A percentile compares a stretch with the other conserved stretches of the same genome.
These are phyloP conservation scores for Lactarius sanguifluus DNA, from an alignment of 768 basidiomycete species.

Conservation along the genomic window DNA sequence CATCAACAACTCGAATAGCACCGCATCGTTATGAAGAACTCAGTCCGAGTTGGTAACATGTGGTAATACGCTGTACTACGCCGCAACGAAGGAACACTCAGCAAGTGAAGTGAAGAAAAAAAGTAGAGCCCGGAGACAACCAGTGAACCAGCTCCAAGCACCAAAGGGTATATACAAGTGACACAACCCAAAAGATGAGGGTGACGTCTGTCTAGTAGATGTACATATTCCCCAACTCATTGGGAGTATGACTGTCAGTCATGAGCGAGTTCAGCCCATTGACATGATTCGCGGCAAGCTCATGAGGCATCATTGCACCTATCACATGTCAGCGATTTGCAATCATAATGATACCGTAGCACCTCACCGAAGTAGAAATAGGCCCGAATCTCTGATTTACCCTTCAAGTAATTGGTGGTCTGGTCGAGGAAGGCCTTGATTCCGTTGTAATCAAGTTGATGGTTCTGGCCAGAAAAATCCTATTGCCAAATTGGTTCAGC, in stretches of 20 bases:
- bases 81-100: slow-evolving; percentile 1
- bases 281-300: slow-evolving; percentile 41
- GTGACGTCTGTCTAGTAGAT: slow-evolving; percentile 36
- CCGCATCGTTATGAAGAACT: background rate
- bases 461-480: slow-evolving; percentile 52
- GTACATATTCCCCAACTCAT: slow-evolving; percentile 51
- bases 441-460: slow-evolving; percentile 43
- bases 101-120: background rate
- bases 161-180: background rate
- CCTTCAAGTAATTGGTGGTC: slow-evolving; percentile 48
- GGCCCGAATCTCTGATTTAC: slow-evolving; percentile 40
- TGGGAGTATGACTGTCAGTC: slow-evolving; percentile 46
- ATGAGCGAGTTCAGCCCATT: slow-evolving; percentile 56
- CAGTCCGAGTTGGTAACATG: background rate
- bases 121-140: slow-evolving; percentile 10
- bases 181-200: background rate
- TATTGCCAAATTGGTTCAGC: slow-evolving; percentile 32
- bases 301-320: slow-evolving; percentile 56
- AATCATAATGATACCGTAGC: slow-evolving; percentile 31
- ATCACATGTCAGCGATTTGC: background rate
- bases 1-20: background rate
- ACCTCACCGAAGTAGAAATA: slow-evolving; percentile 62
- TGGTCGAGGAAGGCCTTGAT: slow-evolving; percentile 50
- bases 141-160: slow-evolving; percentile 13
- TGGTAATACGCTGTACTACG: slow-evolving; percentile 21